A percentile compares a stretch with the other conserved stretches of the same genome.
These are phyloP conservation scores for Colletotrichum salicis DNA, from an alignment of 2,329 filamentous ascomycete genomes.

Conservation along the genomic window DNA sequence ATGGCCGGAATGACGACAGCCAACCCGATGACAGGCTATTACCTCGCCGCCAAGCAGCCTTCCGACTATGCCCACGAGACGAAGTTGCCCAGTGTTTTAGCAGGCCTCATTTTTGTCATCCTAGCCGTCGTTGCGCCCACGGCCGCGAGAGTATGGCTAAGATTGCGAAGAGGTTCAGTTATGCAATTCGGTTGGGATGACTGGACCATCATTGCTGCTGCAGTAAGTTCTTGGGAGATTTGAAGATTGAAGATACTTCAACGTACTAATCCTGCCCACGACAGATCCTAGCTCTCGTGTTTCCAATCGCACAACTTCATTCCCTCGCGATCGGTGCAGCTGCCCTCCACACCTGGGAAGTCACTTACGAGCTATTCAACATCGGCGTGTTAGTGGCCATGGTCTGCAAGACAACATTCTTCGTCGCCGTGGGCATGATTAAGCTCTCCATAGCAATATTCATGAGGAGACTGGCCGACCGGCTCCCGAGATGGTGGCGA, in stretches of 20 bases:
- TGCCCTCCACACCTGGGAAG: constrained; percentile 44
- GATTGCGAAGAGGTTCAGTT: constrained; percentile 40
- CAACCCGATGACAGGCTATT: constrained; percentile 38
- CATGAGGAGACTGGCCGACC: constrained; percentile 47
- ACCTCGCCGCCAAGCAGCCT: constrained; percentile 35
- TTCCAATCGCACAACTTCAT: constrained; percentile 41
- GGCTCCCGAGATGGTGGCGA: constrained; percentile 43
- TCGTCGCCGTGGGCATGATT: constrained; percentile 45
- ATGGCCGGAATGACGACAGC: constrained; percentile 32
- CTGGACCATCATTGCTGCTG: constrained; percentile 45
- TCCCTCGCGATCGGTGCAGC: constrained; percentile 40
- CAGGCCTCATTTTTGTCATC: constrained; percentile 43
- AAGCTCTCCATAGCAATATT: constrained; percentile 50
- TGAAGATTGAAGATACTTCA: not conserved
- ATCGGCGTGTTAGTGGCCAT: constrained; percentile 40
- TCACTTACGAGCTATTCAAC: constrained; percentile 46
- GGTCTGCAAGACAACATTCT: constrained; percentile 41
- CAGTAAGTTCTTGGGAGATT: constrained; percentile 38
- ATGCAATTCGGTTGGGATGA: constrained; percentile 48
- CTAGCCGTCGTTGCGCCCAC: constrained; percentile 44
- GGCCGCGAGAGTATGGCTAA: constrained; percentile 38
- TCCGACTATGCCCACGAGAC: constrained; percentile 40
- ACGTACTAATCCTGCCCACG: not conserved
- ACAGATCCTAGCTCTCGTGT: constrained; percentile 40
- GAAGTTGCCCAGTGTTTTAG: constrained; percentile 41